A percentile compares a stretch with the other conserved stretches of the same genome.
These are phyloP conservation scores for Scytalidium lignicola DNA, from an alignment of 2,329 filamentous ascomycete genomes.

Conservation along the genomic window DNA sequence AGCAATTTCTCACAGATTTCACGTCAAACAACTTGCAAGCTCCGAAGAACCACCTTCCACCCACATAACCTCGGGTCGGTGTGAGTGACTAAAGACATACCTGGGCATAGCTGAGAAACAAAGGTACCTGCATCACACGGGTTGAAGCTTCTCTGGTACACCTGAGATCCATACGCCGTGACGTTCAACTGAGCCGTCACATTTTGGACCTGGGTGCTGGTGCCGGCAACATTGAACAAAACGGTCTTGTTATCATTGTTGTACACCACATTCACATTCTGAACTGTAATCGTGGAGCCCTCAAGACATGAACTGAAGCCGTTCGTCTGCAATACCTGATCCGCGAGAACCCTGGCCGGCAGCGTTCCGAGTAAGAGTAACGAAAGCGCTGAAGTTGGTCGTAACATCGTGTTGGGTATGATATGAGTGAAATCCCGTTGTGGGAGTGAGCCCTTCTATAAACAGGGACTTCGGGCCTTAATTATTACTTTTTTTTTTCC, in stretches of 20 bases:
- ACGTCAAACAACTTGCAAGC: not conserved
- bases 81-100: conserved; percentile 40
- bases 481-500: too few relatives aligned
- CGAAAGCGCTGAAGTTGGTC: conserved; percentile 21
- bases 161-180: conserved; percentile 74
- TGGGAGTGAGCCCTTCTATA: too few relatives aligned
- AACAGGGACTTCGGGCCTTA: too few relatives aligned
- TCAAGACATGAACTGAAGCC: conserved; percentile 72
- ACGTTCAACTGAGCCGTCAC: conserved; percentile 58
- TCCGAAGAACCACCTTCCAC: not conserved
- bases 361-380: conserved; percentile 23
- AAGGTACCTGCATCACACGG: conserved; percentile 68
- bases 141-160: conserved; percentile 78
- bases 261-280: conserved; percentile 73
- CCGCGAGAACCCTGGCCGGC: conserved; percentile 47
- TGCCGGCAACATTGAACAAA: conserved; percentile 76
- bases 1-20: conserved; percentile 6
- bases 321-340: conserved; percentile 70
- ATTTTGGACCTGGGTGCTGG: conserved; percentile 68
- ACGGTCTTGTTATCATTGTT: conserved; percentile 69
- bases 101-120: conserved; percentile 74
- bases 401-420: conserved; percentile 22
- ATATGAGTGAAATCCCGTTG: too few relatives aligned
- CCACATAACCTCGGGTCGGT: too few relatives aligned
- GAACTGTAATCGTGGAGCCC: conserved; percentile 59